Conservation (phyloP, 768 basidiomycete species). For the Fomitopsis serialis region DNA sequence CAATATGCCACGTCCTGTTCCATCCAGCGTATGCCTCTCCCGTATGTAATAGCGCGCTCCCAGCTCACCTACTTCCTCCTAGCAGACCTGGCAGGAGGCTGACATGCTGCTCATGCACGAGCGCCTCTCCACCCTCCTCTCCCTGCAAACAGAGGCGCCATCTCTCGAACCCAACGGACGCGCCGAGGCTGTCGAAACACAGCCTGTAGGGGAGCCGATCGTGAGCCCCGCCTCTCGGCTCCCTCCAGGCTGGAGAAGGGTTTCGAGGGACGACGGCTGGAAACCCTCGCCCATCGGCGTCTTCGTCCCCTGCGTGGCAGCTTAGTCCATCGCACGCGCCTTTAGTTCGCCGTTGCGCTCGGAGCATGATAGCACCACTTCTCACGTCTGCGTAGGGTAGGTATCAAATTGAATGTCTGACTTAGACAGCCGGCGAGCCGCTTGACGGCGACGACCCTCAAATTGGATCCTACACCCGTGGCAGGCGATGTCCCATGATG, state of each 20-base stretch:
- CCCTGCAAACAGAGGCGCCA: neutral
- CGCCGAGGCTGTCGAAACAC: neutral
- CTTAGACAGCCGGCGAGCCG: no score
- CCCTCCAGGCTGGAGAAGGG: constrained; percentile 49
- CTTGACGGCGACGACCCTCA: no score
- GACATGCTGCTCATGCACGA: constrained; percentile 53
- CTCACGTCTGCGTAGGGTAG: no score
- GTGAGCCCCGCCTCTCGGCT: constrained; percentile 1
- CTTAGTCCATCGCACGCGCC: neutral
- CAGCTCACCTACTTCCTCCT: neutral
- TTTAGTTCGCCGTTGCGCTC: neutral
- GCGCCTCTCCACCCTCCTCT: constrained; percentile 37
- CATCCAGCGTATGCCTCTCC: constrained; percentile 1
- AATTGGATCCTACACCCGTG: no score
- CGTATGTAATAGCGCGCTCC: neutral
- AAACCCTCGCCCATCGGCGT: constrained; percentile 67
- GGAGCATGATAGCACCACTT: no score
- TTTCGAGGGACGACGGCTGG: constrained; percentile 45
- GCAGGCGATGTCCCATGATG: no score
- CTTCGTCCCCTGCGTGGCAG: constrained; percentile 21
- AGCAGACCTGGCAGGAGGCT: constrained; percentile 46
- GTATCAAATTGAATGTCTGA: no score
- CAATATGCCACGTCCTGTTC: neutral
- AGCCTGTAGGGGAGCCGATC: neutral
- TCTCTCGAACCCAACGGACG: neutral